These are phyloP conservation scores for Polysphondylium violaceum DNA, from an alignment of 78 protist species.

Conservation along the genomic window DNA sequence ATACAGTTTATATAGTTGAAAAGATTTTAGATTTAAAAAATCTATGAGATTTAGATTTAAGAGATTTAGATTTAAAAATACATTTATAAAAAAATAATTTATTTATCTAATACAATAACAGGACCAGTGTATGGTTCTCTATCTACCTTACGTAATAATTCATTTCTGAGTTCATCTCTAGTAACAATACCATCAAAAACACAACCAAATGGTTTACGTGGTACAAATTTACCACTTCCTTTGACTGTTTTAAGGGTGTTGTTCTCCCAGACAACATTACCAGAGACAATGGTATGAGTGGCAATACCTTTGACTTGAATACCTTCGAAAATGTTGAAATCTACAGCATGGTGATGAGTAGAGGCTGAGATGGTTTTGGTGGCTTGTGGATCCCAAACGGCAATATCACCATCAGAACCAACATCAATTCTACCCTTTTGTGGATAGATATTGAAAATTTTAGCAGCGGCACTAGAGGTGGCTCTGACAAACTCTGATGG, in stretches of 20 bases:
- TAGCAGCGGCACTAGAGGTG: slow-evolving; percentile 90
- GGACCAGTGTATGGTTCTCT: slow-evolving; percentile 83
- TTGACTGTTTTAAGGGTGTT: slow-evolving; percentile 35
- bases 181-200: slow-evolving; percentile 78
- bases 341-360: slow-evolving; percentile 90
- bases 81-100: too few relatives aligned
- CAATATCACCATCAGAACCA: slow-evolving; percentile 93
- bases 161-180: slow-evolving; percentile 69
- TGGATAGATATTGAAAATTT: slow-evolving; percentile 92
- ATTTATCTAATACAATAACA: slow-evolving; percentile 16
- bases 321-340: slow-evolving; percentile 94
- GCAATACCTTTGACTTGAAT: slow-evolving; percentile 86
- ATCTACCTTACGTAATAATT: slow-evolving; percentile 75
- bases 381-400: slow-evolving; percentile 86
- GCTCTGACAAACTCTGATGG: slow-evolving; percentile 87
- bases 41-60: too few relatives aligned
- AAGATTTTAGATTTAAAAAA: too few relatives aligned
- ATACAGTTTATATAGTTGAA: not conserved
- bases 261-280: slow-evolving; percentile 73
- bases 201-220: slow-evolving; percentile 64
- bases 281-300: slow-evolving; percentile 41
- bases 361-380: slow-evolving; percentile 80
- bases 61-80: too few relatives aligned
- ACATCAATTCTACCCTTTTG: slow-evolving; percentile 90
- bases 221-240: slow-evolving; percentile 81